Conservation (phyloP, 345 rosid species). For the Gossypium bickii region DNA sequence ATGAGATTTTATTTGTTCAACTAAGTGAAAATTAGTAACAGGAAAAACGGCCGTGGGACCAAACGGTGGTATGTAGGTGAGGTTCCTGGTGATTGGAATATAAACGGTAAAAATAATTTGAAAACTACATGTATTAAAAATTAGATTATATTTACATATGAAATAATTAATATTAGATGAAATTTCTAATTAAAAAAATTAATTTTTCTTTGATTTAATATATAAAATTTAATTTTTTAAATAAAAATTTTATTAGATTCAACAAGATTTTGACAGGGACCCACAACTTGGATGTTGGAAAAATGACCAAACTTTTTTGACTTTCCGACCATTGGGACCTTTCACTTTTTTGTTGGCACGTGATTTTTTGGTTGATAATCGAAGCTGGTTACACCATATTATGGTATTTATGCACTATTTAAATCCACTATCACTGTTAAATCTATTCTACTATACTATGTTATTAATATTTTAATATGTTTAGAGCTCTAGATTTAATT, state of each 20-base stretch:
- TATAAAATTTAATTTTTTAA: too few relatives aligned
- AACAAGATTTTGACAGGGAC: neutral
- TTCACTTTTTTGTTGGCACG: neutral
- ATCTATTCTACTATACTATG: too few relatives aligned
- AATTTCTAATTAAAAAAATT: too few relatives aligned
- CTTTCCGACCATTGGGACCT: neutral
- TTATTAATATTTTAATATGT: too few relatives aligned
- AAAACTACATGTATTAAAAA: too few relatives aligned
- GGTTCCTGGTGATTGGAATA: neutral
- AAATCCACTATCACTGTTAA: too few relatives aligned
- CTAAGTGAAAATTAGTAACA: neutral
- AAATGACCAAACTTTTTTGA: neutral
- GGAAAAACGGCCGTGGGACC: constrained; percentile 8
- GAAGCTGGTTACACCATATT: neutral
- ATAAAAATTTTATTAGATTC: neutral
- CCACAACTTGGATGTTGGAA: neutral
- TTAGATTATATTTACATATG: too few relatives aligned
- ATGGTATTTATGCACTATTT: too few relatives aligned
- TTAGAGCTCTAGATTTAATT: too few relatives aligned
- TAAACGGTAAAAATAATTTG: too few relatives aligned
- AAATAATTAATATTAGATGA: too few relatives aligned
- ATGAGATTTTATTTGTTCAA: neutral
- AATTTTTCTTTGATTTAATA: too few relatives aligned
- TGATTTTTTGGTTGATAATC: neutral
- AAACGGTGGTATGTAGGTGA: neutral